phyloP scores from a whole-genome alignment of 805 yeast genomes.

The Wickerhamomyces pijperi region DNA sequence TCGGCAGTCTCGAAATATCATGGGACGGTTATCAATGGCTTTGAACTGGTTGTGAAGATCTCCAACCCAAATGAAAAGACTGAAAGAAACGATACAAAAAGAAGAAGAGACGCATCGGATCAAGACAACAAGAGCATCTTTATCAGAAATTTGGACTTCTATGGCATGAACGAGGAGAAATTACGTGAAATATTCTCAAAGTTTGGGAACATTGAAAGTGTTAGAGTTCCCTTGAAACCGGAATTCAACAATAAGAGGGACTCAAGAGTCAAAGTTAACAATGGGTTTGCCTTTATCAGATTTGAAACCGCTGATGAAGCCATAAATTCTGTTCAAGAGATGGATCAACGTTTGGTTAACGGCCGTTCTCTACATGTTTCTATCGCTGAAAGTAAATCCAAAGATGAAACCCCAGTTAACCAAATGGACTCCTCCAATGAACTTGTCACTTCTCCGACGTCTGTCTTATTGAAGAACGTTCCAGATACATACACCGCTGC shows the following conservation, averaged over 20 bases:
- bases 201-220: constrained; percentile 42
- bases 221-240: constrained; percentile 34
- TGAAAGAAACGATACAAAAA: constrained; percentile 1
- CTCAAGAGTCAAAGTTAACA: constrained; percentile 22
- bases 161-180: constrained; percentile 25
- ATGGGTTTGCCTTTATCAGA: constrained; percentile 59
- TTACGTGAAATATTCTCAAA: constrained; percentile 31
- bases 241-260: constrained; percentile 11
- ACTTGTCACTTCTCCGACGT: not conserved
- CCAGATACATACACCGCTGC: not conserved
- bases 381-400: constrained; percentile 31
- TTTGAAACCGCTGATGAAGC: constrained; percentile 37
- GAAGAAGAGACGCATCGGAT: constrained; percentile 31
- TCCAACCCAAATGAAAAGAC: constrained; percentile 43
- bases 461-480: not conserved
- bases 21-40: constrained; percentile 26
- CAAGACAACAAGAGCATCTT: constrained; percentile 48
- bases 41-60: constrained; percentile 40
- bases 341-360: constrained; percentile 30
- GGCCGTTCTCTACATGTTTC: constrained; percentile 39
- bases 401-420: constrained; percentile 18
- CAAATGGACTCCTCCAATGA: too few relatives aligned
- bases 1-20: constrained; percentile 31
- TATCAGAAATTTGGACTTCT: constrained; percentile 41
- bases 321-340: constrained; percentile 26